These are phyloP conservation scores for Tephrocybe sp. DNA, from an alignment of 768 basidiomycete genomes.

Conservation along the genomic window DNA sequence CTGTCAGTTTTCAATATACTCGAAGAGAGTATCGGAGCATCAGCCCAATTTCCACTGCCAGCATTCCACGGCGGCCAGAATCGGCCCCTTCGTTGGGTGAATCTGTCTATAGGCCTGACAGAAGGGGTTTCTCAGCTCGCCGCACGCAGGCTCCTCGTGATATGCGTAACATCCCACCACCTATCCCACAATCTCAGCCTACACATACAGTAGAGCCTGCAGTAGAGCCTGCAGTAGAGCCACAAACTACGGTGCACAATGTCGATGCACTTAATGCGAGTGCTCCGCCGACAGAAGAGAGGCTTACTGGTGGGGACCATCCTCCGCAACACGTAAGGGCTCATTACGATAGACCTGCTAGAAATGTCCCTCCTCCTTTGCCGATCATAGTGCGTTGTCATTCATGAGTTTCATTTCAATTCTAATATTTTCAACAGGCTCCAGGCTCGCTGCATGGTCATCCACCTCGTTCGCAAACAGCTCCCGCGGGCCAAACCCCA, in stretches of 20 bases:
- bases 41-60: constrained; percentile 33
- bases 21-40: constrained; percentile 36
- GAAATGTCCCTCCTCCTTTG: too few relatives aligned
- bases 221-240: too few relatives aligned
- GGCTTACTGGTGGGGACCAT: too few relatives aligned
- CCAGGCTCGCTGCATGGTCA: neutral
- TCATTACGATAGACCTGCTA: too few relatives aligned
- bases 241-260: too few relatives aligned
- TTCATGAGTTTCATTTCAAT: constrained; percentile 2
- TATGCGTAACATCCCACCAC: neutral
- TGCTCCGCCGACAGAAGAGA: too few relatives aligned
- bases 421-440: constrained; percentile 10
- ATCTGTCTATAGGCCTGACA: neutral
- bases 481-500: constrained; percentile 21
- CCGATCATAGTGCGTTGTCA: too few relatives aligned
- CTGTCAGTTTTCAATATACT: constrained; percentile 48
- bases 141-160: neutral
- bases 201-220: neutral
- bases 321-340: too few relatives aligned
- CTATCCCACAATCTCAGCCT: neutral
- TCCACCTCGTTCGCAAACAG: constrained; percentile 23
- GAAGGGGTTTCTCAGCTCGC: neutral
- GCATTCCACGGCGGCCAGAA: constrained; percentile 26
- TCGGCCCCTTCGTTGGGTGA: constrained; percentile 25
- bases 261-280: too few relatives aligned